A percentile compares a stretch with the other conserved stretches of the same genome.
phyloP scores from a whole-genome alignment of 305 asterid species.

The Solanum hybrid region DNA sequence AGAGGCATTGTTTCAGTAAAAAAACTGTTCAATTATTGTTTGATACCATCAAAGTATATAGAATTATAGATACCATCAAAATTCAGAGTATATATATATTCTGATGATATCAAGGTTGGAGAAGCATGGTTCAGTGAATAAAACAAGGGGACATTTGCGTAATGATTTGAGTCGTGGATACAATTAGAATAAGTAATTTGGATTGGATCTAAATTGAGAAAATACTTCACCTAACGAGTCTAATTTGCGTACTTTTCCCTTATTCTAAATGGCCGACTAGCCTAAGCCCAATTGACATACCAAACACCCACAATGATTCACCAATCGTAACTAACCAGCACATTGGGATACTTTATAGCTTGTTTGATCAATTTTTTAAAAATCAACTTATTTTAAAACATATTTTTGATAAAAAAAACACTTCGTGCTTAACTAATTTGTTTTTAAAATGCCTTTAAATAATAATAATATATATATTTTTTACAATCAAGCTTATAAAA shows the following conservation, averaged over 20 bases:
- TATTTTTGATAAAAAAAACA: background rate
- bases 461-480: too few species aligned
- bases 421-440: background rate
- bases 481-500: background rate
- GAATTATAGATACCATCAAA: too few species aligned
- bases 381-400: too few species aligned
- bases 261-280: background rate
- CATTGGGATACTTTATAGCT: background rate
- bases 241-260: background rate
- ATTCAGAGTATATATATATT: too few species aligned
- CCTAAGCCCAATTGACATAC: background rate
- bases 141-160: accelerated
- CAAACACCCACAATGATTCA: background rate
- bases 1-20: too few species aligned
- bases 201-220: too few species aligned
- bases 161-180: too few species aligned
- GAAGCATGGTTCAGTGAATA: background rate
- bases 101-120: background rate
- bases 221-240: background rate
- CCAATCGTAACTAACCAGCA: background rate
- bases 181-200: too few species aligned
- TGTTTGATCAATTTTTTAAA: background rate
- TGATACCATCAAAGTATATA: too few species aligned
- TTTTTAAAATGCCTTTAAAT: background rate
- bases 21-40: too few species aligned